Base-by-base conservation (phyloP, 1,284 basidiomycete genomes). In the Rhodotorula mucilaginosa region DNA sequence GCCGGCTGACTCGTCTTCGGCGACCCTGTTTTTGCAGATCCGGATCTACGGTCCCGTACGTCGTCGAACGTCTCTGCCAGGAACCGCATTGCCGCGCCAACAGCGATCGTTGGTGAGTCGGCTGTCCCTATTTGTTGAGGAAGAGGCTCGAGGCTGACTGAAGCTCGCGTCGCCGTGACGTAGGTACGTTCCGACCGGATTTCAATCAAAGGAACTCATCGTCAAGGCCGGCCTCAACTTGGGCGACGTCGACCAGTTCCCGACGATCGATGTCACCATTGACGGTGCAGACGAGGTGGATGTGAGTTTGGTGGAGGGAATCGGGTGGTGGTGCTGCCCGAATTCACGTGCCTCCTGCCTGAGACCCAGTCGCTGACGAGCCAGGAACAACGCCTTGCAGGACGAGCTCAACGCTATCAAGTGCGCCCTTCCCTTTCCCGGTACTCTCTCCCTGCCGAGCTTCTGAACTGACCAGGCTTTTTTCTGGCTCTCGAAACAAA, bases 1-100 rank as follows among this genome's bases (percentile, higher is more conserved):
- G 39, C 39, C 8, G n/a, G 34, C 56, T 8, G 23, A 62, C 29
- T 16, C 19, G 8, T 5, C 18, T 18, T 19, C 1, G 12, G 64
- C 29, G 18, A 12, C 26, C 3, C 54, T 0, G 16, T 7, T 39
- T 34, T 4, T 29, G 51, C 70, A 80, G 77, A 57, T 29, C 73
- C 88, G 92, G 96, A 47, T 97, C 94, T 2, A 99, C 97, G 0
- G 96, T 99, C 0, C 95, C 95, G 2, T 99, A 97, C 80, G 95
- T 97, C 67, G 94, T 99, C 51, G 95, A 99, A 79, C 87, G 95
- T 56, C 96, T 99, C 71, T 86, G 93, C 13, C 87, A 90, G 74
- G 64, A 61, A 3, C 75, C 75, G 44, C 94, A 97, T 81, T 94
- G 93, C 18, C 76, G 81, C 21, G 86, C 87, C 49, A 99, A 99